Percentiles rank a stretch among this genome's conserved stretches.
These are phyloP conservation scores for Zizania palustris DNA, from an alignment of 202 grass and related monocot genomes.

Conservation along the genomic window DNA sequence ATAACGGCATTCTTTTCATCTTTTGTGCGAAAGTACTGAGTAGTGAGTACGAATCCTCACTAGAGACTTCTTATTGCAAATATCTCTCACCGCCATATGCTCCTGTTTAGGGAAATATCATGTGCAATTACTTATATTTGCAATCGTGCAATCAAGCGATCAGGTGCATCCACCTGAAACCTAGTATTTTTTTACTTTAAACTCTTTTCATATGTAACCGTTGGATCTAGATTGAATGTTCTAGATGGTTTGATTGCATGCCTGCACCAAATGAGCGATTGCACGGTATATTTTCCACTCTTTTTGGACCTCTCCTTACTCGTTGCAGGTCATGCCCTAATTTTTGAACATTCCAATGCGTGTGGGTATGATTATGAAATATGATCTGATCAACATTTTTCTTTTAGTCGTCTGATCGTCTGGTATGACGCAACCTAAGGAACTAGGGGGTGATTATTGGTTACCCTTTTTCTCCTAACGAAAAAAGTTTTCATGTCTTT, in stretches of 20 bases:
- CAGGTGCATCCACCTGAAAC: too few species aligned
- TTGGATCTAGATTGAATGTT: too few species aligned
- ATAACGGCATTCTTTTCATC: constrained; percentile 37
- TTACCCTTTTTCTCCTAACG: too few species aligned
- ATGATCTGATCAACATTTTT: not conserved
- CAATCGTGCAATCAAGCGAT: too few species aligned
- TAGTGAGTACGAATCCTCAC: not conserved
- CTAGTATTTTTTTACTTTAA: too few species aligned
- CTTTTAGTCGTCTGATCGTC: not conserved
- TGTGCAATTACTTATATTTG: too few species aligned
- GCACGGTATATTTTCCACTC: too few species aligned
- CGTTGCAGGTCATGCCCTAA: not conserved
- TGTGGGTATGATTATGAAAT: not conserved
- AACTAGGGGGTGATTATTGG: not conserved
- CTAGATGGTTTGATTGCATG: too few species aligned
- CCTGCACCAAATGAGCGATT: too few species aligned
- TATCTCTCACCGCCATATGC: not conserved
- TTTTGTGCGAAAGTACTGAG: not conserved
- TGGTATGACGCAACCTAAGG: not conserved
- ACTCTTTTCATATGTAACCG: too few species aligned
- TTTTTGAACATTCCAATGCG: not conserved
- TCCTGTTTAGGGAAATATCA: too few species aligned
- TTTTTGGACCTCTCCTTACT: not conserved
- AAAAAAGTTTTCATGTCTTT: too few species aligned
- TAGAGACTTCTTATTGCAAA: not conserved